Percentiles rank a stretch among this genome's conserved stretches.
Evolutionary conservation across 73 alveolate species (phyloP).

Genomic region (Tetrahymena malaccensis): DNA sequence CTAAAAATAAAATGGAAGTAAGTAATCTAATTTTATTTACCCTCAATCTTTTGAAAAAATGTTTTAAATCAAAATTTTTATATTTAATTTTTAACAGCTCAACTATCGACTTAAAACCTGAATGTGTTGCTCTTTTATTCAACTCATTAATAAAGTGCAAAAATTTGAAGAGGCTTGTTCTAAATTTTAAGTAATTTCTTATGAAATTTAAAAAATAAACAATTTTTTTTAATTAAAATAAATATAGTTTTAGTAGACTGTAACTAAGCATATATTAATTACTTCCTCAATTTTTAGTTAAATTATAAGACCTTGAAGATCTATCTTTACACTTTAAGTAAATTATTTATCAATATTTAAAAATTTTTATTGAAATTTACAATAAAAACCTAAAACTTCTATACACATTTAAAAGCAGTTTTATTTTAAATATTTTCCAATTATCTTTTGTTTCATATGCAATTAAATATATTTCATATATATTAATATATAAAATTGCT

Average conservation of each 20-base stretch:
- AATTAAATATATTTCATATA: too few relatives aligned
- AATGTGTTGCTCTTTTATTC: neutral
- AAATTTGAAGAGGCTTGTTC: neutral
- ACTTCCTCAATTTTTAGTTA: neutral
- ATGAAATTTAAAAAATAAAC: neutral
- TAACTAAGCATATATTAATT: neutral
- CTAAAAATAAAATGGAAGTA: neutral
- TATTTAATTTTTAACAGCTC: neutral
- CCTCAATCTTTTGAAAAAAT: too few relatives aligned
- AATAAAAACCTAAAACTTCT: too few relatives aligned
- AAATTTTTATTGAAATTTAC: neutral
- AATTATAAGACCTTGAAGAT: neutral
- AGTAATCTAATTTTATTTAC: neutral
- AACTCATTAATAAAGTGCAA: neutral
- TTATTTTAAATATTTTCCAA: too few relatives aligned
- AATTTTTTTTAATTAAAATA: neutral
- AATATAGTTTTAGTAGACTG: neutral
- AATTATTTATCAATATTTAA: neutral
- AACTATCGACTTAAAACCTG: neutral
- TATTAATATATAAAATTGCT: too few relatives aligned
- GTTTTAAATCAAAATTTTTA: too few relatives aligned
- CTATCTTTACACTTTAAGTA: neutral
- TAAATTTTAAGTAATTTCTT: neutral
- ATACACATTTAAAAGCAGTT: too few relatives aligned
- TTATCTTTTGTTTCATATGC: too few relatives aligned